Evolutionary conservation across 257 asterid species (phyloP).

Genomic region (Galeopsis tetrahit): DNA sequence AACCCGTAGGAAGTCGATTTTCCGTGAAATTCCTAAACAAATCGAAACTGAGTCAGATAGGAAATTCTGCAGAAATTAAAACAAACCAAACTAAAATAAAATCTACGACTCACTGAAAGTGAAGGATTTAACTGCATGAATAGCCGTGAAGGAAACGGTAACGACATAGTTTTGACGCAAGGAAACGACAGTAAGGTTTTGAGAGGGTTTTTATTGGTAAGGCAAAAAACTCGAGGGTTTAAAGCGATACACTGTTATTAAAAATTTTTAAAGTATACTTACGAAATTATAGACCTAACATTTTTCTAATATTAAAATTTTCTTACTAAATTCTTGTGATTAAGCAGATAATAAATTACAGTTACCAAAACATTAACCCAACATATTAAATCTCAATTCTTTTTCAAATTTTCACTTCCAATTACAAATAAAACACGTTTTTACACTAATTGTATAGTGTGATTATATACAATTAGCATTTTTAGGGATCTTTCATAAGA

Average conservation of each 20-base stretch:
- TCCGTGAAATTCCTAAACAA: constrained; percentile 46
- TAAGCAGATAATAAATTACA: too few species aligned
- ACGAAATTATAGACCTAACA: too few species aligned
- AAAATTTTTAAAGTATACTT: too few species aligned
- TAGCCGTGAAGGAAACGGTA: constrained; percentile 46
- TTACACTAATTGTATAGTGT: too few species aligned
- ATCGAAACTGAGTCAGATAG: constrained; percentile 14
- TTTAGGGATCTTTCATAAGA: too few species aligned
- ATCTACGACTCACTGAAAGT: constrained; percentile 43
- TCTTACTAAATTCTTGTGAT: too few species aligned
- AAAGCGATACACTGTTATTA: not conserved
- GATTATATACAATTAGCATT: too few species aligned
- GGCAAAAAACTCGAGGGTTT: not conserved
- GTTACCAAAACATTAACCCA: too few species aligned
- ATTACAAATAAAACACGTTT: too few species aligned
- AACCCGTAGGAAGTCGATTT: constrained; percentile 42
- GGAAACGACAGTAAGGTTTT: constrained; percentile 40
- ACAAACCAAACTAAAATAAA: not conserved
- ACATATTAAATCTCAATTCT: too few species aligned
- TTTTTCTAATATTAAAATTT: too few species aligned
- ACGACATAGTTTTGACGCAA: constrained; percentile 37
- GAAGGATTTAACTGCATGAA: constrained; percentile 35
- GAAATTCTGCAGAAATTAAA: constrained; percentile 20
- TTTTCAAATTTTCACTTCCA: too few species aligned
- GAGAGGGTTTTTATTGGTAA: constrained; percentile 31